These are phyloP conservation scores for Pythium guiyangense DNA, from an alignment of 352 stramenopile species.

Conservation along the genomic window DNA sequence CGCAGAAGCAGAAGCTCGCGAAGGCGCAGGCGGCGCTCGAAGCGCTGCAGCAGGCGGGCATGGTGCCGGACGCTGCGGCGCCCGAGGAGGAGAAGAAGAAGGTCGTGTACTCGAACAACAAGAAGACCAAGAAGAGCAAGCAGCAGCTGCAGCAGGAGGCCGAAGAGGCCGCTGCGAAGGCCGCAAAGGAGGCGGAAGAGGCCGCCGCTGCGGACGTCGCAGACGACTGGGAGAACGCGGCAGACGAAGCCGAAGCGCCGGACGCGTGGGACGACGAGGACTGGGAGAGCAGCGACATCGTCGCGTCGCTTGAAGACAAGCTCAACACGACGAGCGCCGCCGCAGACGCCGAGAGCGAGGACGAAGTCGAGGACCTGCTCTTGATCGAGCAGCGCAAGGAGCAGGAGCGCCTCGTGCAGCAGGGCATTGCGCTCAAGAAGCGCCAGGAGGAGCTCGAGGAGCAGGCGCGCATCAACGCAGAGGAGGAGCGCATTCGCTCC, in stretches of 20 bases:
- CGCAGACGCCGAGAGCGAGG: constrained; percentile 52
- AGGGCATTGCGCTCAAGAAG: constrained; percentile 94
- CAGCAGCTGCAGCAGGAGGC: constrained; percentile 24
- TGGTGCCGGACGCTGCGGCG: constrained; percentile 49
- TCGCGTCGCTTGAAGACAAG: constrained; percentile 79
- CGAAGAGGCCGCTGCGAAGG: constrained; percentile 15
- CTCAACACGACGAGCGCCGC: constrained; percentile 40
- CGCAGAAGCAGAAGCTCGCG: constrained; percentile 93
- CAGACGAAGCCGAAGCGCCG: constrained; percentile 50
- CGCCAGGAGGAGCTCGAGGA: constrained; percentile 87
- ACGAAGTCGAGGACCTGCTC: constrained; percentile 91
- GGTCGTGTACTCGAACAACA: constrained; percentile 88
- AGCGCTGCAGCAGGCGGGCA: constrained; percentile 90
- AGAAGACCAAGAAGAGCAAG: constrained; percentile 83
- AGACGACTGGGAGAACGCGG: constrained; percentile 60
- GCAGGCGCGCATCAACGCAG: constrained; percentile 52
- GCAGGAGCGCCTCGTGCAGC: constrained; percentile 86
- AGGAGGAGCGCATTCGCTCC: constrained; percentile 66
- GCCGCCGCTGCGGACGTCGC: constrained; percentile 58
- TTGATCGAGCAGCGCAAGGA: constrained; percentile 94
- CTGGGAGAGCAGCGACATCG: constrained; percentile 73
- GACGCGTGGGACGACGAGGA: constrained; percentile 85
- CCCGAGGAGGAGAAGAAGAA: constrained; percentile 85
- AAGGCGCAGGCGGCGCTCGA: constrained; percentile 87
- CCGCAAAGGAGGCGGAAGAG: constrained; percentile 37